These are phyloP conservation scores for peach (Prunus persica) DNA, from an alignment of 306 rosid species.

Conservation along the genomic window Prunus_persica_NCBIv2 NC_034016.1:17266501-17267000, in stretches of 20 bases:
- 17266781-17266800: conserved; percentile 44
- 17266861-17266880: conserved; percentile 52
- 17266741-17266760: background rate
- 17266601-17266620: background rate
- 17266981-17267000: conserved; percentile 45
- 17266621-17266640: background rate
- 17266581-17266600: background rate
- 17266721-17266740: background rate
- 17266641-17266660: background rate
- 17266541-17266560: background rate
- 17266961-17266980: conserved; percentile 45
- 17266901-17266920: conserved; percentile 50
- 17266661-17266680: background rate
- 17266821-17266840: conserved; percentile 55
- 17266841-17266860: conserved; percentile 31
- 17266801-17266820: conserved; percentile 46
- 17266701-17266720: background rate
- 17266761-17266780: conserved; percentile 3
- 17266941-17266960: conserved; percentile 51
- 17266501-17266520: background rate
- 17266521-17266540: background rate
- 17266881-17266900: conserved; percentile 54
- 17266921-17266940: conserved; percentile 58
- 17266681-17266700: background rate
- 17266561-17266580: background rate